phyloP scores from a whole-genome alignment of 805 yeast genomes.

The Saccharomyces kudriavzevii region DNA sequence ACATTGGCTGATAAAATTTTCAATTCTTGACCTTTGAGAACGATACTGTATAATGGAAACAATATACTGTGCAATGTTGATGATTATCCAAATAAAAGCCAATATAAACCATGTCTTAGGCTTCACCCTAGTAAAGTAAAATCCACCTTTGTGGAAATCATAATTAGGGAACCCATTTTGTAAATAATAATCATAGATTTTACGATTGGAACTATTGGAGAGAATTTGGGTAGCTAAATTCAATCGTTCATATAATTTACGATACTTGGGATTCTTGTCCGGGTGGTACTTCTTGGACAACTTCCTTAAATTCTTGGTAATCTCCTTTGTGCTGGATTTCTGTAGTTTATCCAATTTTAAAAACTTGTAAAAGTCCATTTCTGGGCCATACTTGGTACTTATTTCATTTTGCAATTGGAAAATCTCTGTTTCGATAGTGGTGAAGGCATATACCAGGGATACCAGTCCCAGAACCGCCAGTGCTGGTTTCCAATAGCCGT shows the following conservation, averaged over 20 bases:
- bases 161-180: slow-evolving; percentile 80
- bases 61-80: slow-evolving; percentile 51
- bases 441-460: slow-evolving; percentile 39
- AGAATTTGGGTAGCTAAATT: slow-evolving; percentile 70
- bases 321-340: slow-evolving; percentile 43
- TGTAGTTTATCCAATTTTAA: slow-evolving; percentile 37
- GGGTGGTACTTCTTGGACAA: slow-evolving; percentile 75
- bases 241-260: slow-evolving; percentile 59
- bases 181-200: slow-evolving; percentile 78
- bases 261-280: slow-evolving; percentile 53
- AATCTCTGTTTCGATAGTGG: slow-evolving; percentile 70
- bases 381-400: slow-evolving; percentile 51
- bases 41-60: slow-evolving; percentile 45
- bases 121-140: slow-evolving; percentile 56
- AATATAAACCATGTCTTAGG: slow-evolving; percentile 54
- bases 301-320: slow-evolving; percentile 60
- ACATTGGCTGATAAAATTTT: slow-evolving; percentile 41
- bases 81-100: slow-evolving; percentile 41
- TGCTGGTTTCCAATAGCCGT: neutral
- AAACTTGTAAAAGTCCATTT: slow-evolving; percentile 62
- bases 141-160: slow-evolving; percentile 51
- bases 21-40: slow-evolving; percentile 53
- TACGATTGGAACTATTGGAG: slow-evolving; percentile 49
- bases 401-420: slow-evolving; percentile 63
- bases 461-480: slow-evolving; percentile 14